Evolutionary conservation across 192 early-diverging fungal genomes (phyloP), one percentile per base, ranked within the genome.

Genomic region (Backusella psychrophila): DNA sequence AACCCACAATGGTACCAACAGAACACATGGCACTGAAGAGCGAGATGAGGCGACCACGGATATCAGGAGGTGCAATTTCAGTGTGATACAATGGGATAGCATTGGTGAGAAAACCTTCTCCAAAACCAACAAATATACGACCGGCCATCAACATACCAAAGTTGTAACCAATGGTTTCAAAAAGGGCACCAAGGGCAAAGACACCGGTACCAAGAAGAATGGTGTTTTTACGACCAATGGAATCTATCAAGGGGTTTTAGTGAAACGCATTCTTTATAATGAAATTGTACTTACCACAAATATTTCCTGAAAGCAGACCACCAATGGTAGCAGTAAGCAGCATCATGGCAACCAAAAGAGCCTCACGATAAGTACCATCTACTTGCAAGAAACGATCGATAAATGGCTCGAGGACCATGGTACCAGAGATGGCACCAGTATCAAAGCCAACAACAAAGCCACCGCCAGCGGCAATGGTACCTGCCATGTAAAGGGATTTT

Each of bases 11-110:
- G 65, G 89, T 90, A 26, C 92, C 97, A 86, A 95, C 90, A 63
- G 95, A 96, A 77, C 95, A 92, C 74, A 94, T 93, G 81, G 94
- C 90, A 75, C 97, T 96, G 78, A 94, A 92, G 21, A 97, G 85
- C 29, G 92, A 90, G 52, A 95, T 91, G 15, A 97, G 88, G 11
- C 93, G 89, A 35, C 96, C 96, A 78, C 96, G 94, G 75, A 96
- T 93, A 21, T 90, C 90, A 9, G 95, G 90, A n/a, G 94, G 90
- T 66, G 95, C 95, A 31, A 93, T 81, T 59, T 81, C 80, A 23
- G 80, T 77, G n/a, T 78, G 77, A 46, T 79, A 83, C 26, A 83
- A 56, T 26, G 82, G 82, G 29, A 83, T 75, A 0, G 78, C 72
- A 74, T 83, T 83, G 11, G 78, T 79, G 31, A 83, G 41, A 34